Percentiles rank a stretch among this genome's conserved stretches.
These are phyloP conservation scores for Hortiboletus campestris DNA, from an alignment of 768 basidiomycete species.

Conservation along the genomic window DNA sequence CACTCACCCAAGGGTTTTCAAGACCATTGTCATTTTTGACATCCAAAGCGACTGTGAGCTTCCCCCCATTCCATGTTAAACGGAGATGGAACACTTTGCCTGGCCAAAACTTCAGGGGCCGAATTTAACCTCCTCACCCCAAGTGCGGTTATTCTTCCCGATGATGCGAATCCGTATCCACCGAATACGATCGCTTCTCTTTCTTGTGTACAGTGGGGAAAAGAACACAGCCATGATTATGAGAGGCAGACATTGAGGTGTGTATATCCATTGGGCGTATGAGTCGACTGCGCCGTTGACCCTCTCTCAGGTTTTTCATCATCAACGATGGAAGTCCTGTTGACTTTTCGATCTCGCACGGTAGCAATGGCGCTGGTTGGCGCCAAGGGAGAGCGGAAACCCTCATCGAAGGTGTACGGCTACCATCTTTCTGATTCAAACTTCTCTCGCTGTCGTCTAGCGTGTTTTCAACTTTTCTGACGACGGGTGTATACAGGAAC, in stretches of 20 bases:
- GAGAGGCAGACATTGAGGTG: constrained; percentile 1
- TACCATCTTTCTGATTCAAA: not conserved
- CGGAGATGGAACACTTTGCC: not conserved
- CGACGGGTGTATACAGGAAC: not conserved
- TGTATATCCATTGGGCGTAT: not conserved
- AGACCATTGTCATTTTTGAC: not conserved
- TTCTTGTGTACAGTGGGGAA: not conserved
- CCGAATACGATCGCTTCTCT: not conserved
- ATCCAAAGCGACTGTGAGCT: constrained; percentile 7
- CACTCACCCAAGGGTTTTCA: not conserved
- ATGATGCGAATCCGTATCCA: constrained; percentile 1
- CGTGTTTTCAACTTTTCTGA: not conserved
- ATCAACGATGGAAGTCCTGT: constrained; percentile 1
- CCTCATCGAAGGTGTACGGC: not conserved
- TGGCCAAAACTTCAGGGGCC: not conserved
- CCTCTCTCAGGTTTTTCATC: not conserved
- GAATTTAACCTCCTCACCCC: constrained; percentile 3
- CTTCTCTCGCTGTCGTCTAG: too few species aligned
- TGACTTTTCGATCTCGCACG: constrained; percentile 4
- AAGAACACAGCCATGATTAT: not conserved
- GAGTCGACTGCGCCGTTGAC: not conserved
- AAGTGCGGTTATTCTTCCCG: not conserved
- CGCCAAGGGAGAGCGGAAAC: constrained; percentile 1
- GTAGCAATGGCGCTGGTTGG: not conserved
- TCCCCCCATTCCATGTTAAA: not conserved